phyloP scores from a whole-genome alignment of 352 stramenopile species.

The Albugo laibachii region DNA sequence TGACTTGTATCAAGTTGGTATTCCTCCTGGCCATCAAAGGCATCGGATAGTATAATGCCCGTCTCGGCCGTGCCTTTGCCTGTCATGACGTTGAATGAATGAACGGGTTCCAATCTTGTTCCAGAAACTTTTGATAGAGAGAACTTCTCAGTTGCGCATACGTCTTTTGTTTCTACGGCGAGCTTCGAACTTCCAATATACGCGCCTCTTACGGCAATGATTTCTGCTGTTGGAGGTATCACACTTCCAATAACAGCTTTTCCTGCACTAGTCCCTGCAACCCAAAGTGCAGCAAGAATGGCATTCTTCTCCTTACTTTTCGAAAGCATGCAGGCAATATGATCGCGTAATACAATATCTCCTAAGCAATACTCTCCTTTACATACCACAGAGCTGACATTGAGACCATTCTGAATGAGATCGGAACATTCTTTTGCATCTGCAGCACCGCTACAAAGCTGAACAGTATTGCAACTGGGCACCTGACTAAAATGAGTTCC shows the following conservation, averaged over 20 bases:
- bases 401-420: slow-evolving; percentile 12
- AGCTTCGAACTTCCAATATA: slow-evolving; percentile 16
- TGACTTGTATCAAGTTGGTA: too few species aligned
- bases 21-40: too few species aligned
- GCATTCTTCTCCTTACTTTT: too few species aligned
- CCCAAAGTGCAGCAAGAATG: too few species aligned
- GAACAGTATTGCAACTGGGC: slow-evolving; percentile 26
- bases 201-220: slow-evolving; percentile 16
- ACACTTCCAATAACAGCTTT: not conserved
- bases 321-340: slow-evolving; percentile 14
- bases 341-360: slow-evolving; percentile 17
- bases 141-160: too few species aligned
- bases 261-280: too few species aligned
- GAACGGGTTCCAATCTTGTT: too few species aligned
- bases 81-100: too few species aligned
- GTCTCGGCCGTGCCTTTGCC: too few species aligned
- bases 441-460: slow-evolving; percentile 27
- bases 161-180: not conserved
- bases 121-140: too few species aligned
- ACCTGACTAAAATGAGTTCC: slow-evolving; percentile 24
- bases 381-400: slow-evolving; percentile 23
- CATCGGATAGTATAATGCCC: too few species aligned
- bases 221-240: slow-evolving; percentile 7
- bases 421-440: slow-evolving; percentile 25
- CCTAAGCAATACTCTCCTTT: slow-evolving; percentile 22